Evolutionary conservation across 345 rosid genomes (phyloP), one percentile per base, ranked within the genome.

Genomic region (Lepidium africanum): DNA sequence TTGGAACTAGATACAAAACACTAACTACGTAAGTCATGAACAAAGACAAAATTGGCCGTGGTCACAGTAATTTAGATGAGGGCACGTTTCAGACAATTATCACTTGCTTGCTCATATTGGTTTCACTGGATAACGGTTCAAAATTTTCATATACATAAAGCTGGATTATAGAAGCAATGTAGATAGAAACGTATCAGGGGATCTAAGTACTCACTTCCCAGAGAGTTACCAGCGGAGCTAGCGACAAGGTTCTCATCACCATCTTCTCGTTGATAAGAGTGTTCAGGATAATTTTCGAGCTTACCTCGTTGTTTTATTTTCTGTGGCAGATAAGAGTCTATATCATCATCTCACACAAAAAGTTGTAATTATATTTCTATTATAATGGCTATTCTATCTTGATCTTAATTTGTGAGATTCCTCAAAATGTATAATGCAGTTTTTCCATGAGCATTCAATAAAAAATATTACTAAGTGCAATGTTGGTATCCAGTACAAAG

Each of bases 161-260:
- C 69, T 64, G 47, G 19, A 39, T 25, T 27, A 15, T 15, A 52
- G 59, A 52, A 65, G 51, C 30, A 58, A 35, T 33, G 15, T 23
- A 58, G 16, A 38, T 23, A 38, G 17, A 63, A 63, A 63, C 55
- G 57, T 47, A 63, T 52, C 53, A 65, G 46, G 42, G 32, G 59
- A 72, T 67, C 68, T 9, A 52, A 21, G 41, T 77, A 80, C 89
- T 82, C 80, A 90, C 88, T 80, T 77, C 86, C 83, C 65, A 78
- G 77, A 57, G 87, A 79, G 82, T 76, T 82, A 82, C 84, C 90
- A 78, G 81, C 71, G 30, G 81, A 77, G 64, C 46, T 82, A 49
- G 77, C 74, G 36, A 85, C 84, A 80, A 80, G 69, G 79, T 82
- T 83, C 65, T 84, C 90, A 77, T 84, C 84, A 4, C 77, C 88